Conservation (phyloP, 208 protist species). For the Porcisia deanei region DNA sequence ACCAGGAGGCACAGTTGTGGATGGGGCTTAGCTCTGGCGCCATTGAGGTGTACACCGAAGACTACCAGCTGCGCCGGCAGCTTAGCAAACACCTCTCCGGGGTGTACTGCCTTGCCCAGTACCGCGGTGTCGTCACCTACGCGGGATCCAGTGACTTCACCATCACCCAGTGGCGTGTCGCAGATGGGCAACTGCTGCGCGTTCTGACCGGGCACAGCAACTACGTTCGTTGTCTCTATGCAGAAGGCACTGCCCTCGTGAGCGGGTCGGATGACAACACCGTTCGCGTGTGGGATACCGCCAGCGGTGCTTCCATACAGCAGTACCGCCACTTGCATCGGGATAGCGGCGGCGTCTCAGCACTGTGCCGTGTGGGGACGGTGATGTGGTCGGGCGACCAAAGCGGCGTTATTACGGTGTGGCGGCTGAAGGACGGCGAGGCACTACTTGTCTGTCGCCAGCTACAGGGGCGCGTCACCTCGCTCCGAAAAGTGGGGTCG, state of each 20-base stretch:
- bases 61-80: constrained; percentile 51
- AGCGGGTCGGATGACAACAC: constrained; percentile 84
- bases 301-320: constrained; percentile 44
- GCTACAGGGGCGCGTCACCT: constrained; percentile 48
- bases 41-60: constrained; percentile 71
- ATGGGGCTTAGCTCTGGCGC: constrained; percentile 80
- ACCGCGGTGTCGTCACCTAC: constrained; percentile 58
- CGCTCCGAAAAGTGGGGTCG: constrained; percentile 51
- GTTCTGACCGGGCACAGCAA: constrained; percentile 75
- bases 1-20: constrained; percentile 63
- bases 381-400: constrained; percentile 90
- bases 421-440: constrained; percentile 53
- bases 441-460: constrained; percentile 42
- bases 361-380: constrained; percentile 76
- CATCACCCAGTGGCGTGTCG: constrained; percentile 77
- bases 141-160: constrained; percentile 82
- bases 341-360: constrained; percentile 65
- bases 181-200: constrained; percentile 62
- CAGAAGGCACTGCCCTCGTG: constrained; percentile 72
- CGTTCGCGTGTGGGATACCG: constrained; percentile 77
- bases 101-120: constrained; percentile 75
- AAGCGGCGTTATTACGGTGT: constrained; percentile 60
- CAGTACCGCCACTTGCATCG: constrained; percentile 56
- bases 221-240: constrained; percentile 87
- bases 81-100: constrained; percentile 76